A percentile compares a stretch with the other conserved stretches of the same genome.
These are phyloP conservation scores for Mortierella sp. DNA, from an alignment of 371 early-diverging fungal species.

Conservation along the genomic window DNA sequence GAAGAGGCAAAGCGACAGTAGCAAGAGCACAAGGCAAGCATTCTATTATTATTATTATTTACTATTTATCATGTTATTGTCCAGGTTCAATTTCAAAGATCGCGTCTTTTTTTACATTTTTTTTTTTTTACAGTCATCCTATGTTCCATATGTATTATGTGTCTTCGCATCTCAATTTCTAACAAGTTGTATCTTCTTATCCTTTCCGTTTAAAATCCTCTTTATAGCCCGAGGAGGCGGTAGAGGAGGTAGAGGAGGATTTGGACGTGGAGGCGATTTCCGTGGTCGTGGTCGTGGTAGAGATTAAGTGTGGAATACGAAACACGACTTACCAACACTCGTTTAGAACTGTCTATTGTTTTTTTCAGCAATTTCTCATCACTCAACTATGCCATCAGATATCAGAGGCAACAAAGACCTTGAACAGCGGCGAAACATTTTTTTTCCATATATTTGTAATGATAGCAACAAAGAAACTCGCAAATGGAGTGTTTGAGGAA, in stretches of 20 bases:
- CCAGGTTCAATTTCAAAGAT: background rate
- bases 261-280: constrained; percentile 55
- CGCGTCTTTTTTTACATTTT: background rate
- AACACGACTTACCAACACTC: background rate
- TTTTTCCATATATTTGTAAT: constrained; percentile 7
- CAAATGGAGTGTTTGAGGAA: background rate
- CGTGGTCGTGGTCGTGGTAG: constrained; percentile 49
- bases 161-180: too few species aligned
- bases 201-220: background rate
- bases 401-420: constrained; percentile 2
- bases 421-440: constrained; percentile 3
- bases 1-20: constrained; percentile 89
- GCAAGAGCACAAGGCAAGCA: constrained; percentile 82
- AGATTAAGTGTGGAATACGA: constrained; percentile 18
- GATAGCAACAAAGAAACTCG: constrained; percentile 1
- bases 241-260: constrained; percentile 63
- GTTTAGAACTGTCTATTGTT: background rate
- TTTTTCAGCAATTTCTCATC: constrained; percentile 7
- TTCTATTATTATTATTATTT: background rate
- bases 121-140: background rate
- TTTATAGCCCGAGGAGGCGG: constrained; percentile 62
- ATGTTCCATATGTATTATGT: background rate
- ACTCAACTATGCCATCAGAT: background rate
- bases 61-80: constrained; percentile 2
- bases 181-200: background rate